phyloP scores from a whole-genome alignment of 148 eudicot species.

The Cornus suecica region DNA sequence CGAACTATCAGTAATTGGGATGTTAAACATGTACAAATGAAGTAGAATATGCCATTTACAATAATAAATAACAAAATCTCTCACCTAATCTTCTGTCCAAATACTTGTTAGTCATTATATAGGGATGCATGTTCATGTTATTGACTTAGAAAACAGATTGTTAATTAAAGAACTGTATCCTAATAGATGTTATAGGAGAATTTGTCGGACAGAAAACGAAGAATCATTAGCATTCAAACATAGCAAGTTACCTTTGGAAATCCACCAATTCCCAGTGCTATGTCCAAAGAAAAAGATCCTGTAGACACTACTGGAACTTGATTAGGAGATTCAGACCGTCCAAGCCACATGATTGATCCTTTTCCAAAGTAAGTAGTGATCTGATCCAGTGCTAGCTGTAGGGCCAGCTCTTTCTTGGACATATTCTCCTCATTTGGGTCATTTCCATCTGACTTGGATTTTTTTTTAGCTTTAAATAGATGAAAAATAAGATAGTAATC shows the following conservation, averaged over 20 bases:
- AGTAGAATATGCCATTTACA: neutral
- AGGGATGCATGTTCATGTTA: neutral
- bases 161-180: neutral
- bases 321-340: slow-evolving; percentile 51
- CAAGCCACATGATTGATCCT: slow-evolving; percentile 98
- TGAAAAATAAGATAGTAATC: slow-evolving; percentile 1
- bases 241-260: slow-evolving; percentile 73
- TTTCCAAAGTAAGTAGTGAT: slow-evolving; percentile 80
- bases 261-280: slow-evolving; percentile 94
- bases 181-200: neutral
- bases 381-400: slow-evolving; percentile 82
- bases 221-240: neutral
- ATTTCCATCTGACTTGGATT: slow-evolving; percentile 69
- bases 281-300: slow-evolving; percentile 81
- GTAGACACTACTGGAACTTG: slow-evolving; percentile 89
- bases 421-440: slow-evolving; percentile 78
- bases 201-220: neutral
- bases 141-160: neutral
- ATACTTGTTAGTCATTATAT: neutral
- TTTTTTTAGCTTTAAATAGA: slow-evolving; percentile 57
- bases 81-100: neutral
- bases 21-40: neutral
- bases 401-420: slow-evolving; percentile 81
- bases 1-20: neutral
- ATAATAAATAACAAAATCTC: neutral